Evolutionary conservation across 495 filamentous ascomycete genomes (phyloP).

Genomic region (Platismatia glauca): DNA sequence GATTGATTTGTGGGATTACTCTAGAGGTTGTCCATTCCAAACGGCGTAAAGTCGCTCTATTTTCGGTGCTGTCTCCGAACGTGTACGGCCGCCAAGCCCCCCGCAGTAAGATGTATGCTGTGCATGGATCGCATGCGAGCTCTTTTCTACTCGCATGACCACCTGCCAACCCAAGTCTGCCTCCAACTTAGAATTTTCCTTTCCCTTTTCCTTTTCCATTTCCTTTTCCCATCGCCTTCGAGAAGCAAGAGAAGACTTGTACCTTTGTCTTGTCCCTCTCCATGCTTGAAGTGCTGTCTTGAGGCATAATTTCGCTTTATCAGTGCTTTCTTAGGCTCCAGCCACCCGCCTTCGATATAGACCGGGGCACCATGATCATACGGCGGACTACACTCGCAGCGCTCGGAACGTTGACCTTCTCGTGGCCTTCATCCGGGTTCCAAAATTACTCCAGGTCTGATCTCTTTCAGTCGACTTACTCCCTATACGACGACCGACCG

Average conservation of each 20-base stretch:
- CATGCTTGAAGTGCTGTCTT: background rate
- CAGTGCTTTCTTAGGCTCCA: constrained; percentile 7
- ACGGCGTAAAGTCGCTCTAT: too few relatives aligned
- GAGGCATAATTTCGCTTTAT: background rate
- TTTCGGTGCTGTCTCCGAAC: background rate
- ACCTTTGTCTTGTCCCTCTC: background rate
- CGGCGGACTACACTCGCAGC: constrained; percentile 14
- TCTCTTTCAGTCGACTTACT: constrained; percentile 29
- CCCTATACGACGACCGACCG: constrained; percentile 49
- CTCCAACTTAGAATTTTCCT: background rate
- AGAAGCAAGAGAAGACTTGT: background rate
- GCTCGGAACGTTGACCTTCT: constrained; percentile 6
- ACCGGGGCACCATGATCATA: constrained; percentile 19
- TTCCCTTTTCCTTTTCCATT: background rate
- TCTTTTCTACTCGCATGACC: background rate
- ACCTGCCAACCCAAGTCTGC: too few relatives aligned
- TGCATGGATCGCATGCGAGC: background rate
- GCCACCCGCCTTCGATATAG: background rate
- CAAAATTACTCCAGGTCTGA: constrained; percentile 20
- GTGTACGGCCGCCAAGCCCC: background rate
- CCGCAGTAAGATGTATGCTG: background rate
- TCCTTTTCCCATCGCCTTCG: background rate
- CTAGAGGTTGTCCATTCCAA: background rate
- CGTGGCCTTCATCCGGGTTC: constrained; percentile 17
- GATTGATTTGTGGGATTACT: background rate